Base-by-base conservation (phyloP, 495 filamentous ascomycete species). In the Geoglossum glabrum region DNA sequence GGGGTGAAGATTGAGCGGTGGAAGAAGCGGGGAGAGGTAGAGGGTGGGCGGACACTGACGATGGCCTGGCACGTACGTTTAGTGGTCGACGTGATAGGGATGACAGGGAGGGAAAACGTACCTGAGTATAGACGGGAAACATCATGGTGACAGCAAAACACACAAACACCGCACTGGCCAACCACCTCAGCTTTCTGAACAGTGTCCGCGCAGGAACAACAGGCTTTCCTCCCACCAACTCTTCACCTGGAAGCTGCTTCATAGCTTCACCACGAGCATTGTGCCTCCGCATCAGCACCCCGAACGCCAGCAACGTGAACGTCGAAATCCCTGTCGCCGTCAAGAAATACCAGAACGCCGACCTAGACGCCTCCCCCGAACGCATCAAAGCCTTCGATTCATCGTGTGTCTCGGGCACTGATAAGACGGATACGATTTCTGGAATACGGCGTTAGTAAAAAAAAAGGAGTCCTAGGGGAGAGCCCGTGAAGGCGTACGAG, bases 321-420 rank as follows among this genome's bases (percentile, higher is more conserved):
- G 71, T 63, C 0, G 79, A 83, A 47, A 86, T 72, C 23, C 67
- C 71, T 1, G 89, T 89, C 0, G 92, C 87, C 1, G 90, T 90
- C 21, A 95, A 73, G 70, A 98, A 98, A 71, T 94, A 98, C 28
- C 80, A 75, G 63, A 95, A 88, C 1, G 90, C 92, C 3, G 87
- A 83, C 46, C 75, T 84, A 31, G 79, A 77, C 7, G 73, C 74
- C 59, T 72, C 69, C 17, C 17, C 5, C 36, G 13, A 8, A 15
- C 2, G 13, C 4, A 25, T 31, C 45, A 15, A 38, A 38, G 13
- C 40, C 9, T 47, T 59, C 36, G 57, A 55, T 15, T 33, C 49
- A 19, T 68, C 62, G 23, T 63, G n/a, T n/a, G n/a, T 59, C 38
- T 61, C 61, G 0, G 82, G 75, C 13, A 90, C 77, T 0, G 80